Conservation (phyloP, 179 eudicot genomes). For the Monotropa hypopitys region DNA sequence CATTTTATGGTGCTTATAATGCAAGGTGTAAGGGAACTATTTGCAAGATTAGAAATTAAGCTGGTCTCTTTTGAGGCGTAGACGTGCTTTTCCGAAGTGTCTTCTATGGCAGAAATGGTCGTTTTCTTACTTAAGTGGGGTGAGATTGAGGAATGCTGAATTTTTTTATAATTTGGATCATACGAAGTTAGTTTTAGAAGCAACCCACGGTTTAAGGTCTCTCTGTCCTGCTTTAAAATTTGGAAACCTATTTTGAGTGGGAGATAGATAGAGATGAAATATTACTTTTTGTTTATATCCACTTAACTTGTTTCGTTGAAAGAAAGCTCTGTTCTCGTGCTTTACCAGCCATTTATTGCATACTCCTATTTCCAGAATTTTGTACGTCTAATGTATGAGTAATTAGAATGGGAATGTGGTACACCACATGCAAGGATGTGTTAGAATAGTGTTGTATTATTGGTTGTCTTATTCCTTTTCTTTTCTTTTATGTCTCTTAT, state of each 20-base stretch:
- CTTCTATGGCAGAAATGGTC: background rate
- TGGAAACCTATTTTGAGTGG: background rate
- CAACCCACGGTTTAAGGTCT: background rate
- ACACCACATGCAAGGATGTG: background rate
- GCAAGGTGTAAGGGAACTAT: background rate
- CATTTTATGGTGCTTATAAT: background rate
- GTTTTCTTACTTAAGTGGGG: background rate
- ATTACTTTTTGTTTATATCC: background rate
- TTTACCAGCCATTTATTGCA: background rate
- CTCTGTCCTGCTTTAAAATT: background rate
- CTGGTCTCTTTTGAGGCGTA: background rate
- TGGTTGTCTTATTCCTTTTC: too few species aligned
- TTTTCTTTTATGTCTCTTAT: too few species aligned
- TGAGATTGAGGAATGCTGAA: background rate
- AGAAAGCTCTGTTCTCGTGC: background rate
- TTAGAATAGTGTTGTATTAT: too few species aligned
- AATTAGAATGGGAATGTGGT: background rate
- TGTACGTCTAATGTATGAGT: background rate
- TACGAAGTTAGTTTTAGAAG: background rate
- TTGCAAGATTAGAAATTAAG: background rate
- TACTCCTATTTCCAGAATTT: background rate
- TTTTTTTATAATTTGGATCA: background rate
- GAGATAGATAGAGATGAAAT: background rate
- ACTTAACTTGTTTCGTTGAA: background rate
- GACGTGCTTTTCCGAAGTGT: background rate